Evolutionary conservation across 306 rosid species (phyloP), one percentile per base, ranked within the genome.

Genomic region (Dalbergia oliveri): DNA sequence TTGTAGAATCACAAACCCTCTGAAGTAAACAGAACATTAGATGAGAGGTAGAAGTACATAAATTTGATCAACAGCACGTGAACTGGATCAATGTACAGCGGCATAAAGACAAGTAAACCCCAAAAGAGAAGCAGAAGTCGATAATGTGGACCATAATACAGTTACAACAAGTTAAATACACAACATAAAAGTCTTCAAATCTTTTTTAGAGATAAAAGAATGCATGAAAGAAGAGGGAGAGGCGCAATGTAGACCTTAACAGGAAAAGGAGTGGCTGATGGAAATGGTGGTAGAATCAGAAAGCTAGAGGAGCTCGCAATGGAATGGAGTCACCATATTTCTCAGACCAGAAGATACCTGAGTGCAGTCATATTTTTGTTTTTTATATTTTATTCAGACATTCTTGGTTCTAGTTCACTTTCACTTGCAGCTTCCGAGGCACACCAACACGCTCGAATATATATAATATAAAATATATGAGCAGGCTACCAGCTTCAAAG

Each of bases 251-350:
- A 61, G 47, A 63, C 37, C 44, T 54, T 71, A 78, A 84, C 76
- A 14, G 59, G 66, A 77, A 73, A 75, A 26, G 41, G 16, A 47
- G 23, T 18, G 75, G 58, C 41, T 67, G 33, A 80, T 12, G 16
- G 79, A 44, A 34, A 78, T 19, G 50, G 79, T 21, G 82, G 63
- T 19, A 76, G 67, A 84, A 61, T n/a, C 67, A 59, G 44, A 76
- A 82, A 86, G 69, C 78, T 81, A 85, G 61, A 78, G 56, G 73
- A 33, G 81, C 57, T 82, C 53, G 72, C 71, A 26, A 2, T 26
- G 31, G 1, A 26, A 26, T 26, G 31, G 31, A 1, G 3, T 26
- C 31, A 26, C 31, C 60, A 44, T 66, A 35, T 81, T 66, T 63
- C 35, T 26, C 75, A 73, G 57, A 75, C 43, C 67, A 53, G 59